Percentiles rank a stretch among this genome's conserved stretches.
Conservation (phyloP, 1,284 basidiomycete genomes). For the Cutaneotrichosporon sp. region DNA sequence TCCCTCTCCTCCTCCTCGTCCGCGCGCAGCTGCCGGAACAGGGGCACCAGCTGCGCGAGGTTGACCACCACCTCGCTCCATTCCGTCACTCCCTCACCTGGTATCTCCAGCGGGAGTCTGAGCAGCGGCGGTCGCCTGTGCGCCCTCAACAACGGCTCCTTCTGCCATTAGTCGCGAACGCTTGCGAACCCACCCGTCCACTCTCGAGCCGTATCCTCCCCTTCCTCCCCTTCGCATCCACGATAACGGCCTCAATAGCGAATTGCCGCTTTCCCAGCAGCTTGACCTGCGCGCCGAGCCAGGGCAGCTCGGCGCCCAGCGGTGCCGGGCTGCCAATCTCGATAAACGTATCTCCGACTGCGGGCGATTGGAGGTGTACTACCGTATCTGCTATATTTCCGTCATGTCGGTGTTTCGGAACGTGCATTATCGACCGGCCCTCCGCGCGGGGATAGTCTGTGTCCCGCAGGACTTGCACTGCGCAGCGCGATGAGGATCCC, state of each 20-base stretch:
- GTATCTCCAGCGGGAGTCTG: constrained; percentile 69
- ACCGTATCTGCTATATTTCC: constrained; percentile 56
- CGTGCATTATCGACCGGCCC: not conserved
- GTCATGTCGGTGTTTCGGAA: constrained; percentile 50
- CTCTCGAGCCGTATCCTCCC: constrained; percentile 68
- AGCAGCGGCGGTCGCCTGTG: constrained; percentile 55
- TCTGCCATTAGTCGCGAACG: constrained; percentile 49
- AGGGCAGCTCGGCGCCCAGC: constrained; percentile 64
- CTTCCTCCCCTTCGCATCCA: constrained; percentile 58
- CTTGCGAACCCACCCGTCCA: constrained; percentile 61
- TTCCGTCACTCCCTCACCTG: constrained; percentile 58
- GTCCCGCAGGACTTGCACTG: constrained; percentile 63
- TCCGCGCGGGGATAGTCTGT: constrained; percentile 22
- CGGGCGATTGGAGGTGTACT: constrained; percentile 77
- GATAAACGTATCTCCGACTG: constrained; percentile 63
- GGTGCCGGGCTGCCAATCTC: constrained; percentile 1
- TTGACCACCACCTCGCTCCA: constrained; percentile 68
- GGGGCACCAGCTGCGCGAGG: constrained; percentile 58
- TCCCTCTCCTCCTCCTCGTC: not conserved
- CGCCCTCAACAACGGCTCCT: constrained; percentile 55
- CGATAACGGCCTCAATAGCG: constrained; percentile 69
- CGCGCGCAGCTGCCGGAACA: constrained; percentile 50
- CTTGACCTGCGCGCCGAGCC: constrained; percentile 70
- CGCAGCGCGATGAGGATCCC: constrained; percentile 61
- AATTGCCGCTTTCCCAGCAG: constrained; percentile 60